Evolutionary conservation across 2,329 filamentous ascomycete species (phyloP).

Genomic region (Pezicula rhizophila): DNA sequence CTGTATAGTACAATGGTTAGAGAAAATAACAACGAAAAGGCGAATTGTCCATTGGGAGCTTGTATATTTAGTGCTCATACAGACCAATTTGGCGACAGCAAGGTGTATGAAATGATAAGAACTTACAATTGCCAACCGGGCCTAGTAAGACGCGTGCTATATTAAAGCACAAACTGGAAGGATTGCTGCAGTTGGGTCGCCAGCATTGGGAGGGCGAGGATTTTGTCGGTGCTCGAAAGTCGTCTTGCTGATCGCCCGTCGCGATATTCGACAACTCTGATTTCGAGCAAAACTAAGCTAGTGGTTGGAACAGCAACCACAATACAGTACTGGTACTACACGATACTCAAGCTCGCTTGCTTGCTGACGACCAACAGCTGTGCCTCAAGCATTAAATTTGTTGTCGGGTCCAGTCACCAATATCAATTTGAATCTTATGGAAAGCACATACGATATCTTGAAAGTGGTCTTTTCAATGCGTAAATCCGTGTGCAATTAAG

Average conservation of each 20-base stretch:
- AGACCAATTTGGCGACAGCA: too few species aligned
- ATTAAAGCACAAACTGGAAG: background rate
- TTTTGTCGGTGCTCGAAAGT: background rate
- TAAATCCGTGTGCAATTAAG: background rate
- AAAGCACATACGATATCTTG: background rate
- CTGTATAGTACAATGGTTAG: slow-evolving; percentile 24
- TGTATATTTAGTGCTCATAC: too few species aligned
- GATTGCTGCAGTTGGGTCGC: background rate
- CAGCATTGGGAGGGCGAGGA: background rate
- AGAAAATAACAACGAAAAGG: slow-evolving; percentile 17
- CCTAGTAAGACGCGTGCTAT: background rate
- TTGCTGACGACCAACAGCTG: too few species aligned
- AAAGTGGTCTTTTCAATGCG: background rate
- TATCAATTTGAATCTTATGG: background rate
- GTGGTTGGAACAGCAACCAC: background rate
- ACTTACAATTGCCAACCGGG: too few species aligned
- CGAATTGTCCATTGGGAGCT: too few species aligned
- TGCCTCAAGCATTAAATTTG: too few species aligned
- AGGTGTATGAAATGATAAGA: too few species aligned
- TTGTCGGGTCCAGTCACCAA: too few species aligned
- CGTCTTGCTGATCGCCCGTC: background rate
- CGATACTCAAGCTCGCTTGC: too few species aligned
- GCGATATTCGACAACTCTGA: too few species aligned
- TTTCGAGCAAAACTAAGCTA: too few species aligned
- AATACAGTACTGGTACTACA: background rate